Conservation (phyloP, 805 yeast species). For the Saccharomycopsis fermentans region DNA sequence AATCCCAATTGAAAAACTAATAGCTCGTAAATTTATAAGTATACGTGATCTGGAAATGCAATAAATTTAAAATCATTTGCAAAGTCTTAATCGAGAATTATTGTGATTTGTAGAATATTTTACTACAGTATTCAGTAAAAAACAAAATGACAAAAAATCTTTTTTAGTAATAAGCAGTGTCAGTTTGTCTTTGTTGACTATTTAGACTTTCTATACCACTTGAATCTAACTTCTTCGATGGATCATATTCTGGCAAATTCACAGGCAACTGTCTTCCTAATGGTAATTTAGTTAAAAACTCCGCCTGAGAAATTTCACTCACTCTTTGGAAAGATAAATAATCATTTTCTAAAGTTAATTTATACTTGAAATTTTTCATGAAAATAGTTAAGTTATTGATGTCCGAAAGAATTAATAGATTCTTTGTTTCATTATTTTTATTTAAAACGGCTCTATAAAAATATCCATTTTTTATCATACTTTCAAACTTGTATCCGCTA, state of each 20-base stretch:
- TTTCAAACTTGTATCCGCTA: conserved; percentile 1
- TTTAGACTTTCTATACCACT: background rate
- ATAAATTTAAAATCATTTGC: too few relatives aligned
- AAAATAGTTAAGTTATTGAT: conserved; percentile 9
- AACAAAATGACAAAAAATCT: background rate
- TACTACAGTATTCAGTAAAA: background rate
- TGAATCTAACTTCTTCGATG: background rate
- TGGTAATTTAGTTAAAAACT: conserved; percentile 9
- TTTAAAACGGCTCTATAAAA: conserved; percentile 1
- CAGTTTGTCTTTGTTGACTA: background rate
- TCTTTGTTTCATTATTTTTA: background rate
- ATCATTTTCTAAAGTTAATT: conserved; percentile 14
- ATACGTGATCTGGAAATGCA: too few relatives aligned
- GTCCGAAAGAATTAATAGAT: conserved; percentile 8
- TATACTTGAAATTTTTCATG: conserved; percentile 12
- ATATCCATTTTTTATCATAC: background rate
- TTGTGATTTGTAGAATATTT: too few relatives aligned
- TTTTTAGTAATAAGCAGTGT: conserved; percentile 3
- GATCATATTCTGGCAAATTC: conserved; percentile 8
- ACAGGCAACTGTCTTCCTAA: conserved; percentile 14
- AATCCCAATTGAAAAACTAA: too few relatives aligned
- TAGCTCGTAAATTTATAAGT: background rate
- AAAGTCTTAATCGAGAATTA: too few relatives aligned
- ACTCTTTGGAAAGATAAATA: conserved; percentile 14
- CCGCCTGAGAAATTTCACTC: background rate